Evolutionary conservation across 176 grass and related monocot species (phyloP).

Genomic region (Cymbopogon citratus): DNA sequence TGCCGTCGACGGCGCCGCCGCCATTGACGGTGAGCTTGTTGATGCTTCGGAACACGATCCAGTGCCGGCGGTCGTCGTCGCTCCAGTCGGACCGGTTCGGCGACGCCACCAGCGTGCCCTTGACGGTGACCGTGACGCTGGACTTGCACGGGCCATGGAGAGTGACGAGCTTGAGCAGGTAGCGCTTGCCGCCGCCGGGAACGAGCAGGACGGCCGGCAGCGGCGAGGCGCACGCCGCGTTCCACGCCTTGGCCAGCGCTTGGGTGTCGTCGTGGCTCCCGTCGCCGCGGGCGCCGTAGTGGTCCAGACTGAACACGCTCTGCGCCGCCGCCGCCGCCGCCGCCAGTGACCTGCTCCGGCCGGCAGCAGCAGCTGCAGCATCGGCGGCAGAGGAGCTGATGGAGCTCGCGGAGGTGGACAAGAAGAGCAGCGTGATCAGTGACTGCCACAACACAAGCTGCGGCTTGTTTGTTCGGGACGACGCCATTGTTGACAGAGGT

Average conservation of each 20-base stretch:
- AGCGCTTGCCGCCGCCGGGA: constrained; percentile 31
- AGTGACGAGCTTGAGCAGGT: constrained; percentile 38
- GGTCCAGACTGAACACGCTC: constrained; percentile 40
- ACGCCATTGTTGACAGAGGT: neutral
- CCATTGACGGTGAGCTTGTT: constrained; percentile 38
- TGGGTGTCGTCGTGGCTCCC: constrained; percentile 44
- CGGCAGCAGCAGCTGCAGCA: too few relatives aligned
- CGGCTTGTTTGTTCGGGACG: too few relatives aligned
- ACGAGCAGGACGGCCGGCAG: constrained; percentile 42
- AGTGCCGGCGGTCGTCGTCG: constrained; percentile 15
- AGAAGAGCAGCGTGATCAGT: too few relatives aligned
- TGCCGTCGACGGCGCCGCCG: constrained; percentile 58
- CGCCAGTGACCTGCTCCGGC: neutral
- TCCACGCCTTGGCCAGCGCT: constrained; percentile 51
- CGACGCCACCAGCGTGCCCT: constrained; percentile 57
- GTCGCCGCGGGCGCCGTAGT: constrained; percentile 47
- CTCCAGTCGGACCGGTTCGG: constrained; percentile 34
- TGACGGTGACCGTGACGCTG: constrained; percentile 31
- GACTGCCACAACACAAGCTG: too few relatives aligned
- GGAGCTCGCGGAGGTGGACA: too few relatives aligned
- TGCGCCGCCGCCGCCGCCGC: neutral
- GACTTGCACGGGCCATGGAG: constrained; percentile 70
- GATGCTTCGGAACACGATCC: constrained; percentile 55
- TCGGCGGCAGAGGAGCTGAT: too few relatives aligned
- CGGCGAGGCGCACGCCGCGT: constrained; percentile 48